phyloP scores from a whole-genome alignment of 345 rosid genomes.

The Rhizophora mangle region DNA sequence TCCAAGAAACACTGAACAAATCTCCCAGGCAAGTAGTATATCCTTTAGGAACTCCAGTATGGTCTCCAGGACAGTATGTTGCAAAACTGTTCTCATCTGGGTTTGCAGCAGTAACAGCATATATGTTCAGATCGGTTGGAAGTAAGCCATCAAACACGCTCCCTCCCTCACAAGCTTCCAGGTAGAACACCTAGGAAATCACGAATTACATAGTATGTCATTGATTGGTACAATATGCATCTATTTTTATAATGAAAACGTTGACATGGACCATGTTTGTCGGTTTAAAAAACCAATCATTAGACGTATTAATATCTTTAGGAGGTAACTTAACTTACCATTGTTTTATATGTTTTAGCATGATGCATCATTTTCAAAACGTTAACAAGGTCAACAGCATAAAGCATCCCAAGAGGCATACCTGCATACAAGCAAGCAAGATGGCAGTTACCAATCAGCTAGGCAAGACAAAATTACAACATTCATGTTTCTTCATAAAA shows the following conservation, averaged over 20 bases:
- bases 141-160: constrained; percentile 64
- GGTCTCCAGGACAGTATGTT: constrained; percentile 37
- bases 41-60: constrained; percentile 26
- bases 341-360: constrained; percentile 38
- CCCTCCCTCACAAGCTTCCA: constrained; percentile 71
- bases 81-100: constrained; percentile 52
- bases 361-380: constrained; percentile 48
- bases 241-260: no score
- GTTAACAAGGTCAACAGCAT: constrained; percentile 41
- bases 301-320: no score
- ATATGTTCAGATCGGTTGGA: constrained; percentile 33
- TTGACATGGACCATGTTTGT: no score
- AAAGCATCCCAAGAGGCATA: constrained; percentile 37
- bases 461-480: background rate
- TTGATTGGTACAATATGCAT: no score
- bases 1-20: constrained; percentile 66
- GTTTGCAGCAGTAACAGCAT: constrained; percentile 60
- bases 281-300: no score
- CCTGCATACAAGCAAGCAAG: constrained; percentile 12
- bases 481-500: background rate
- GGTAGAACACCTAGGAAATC: constrained; percentile 43
- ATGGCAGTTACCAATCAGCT: background rate
- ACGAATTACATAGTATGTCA: background rate
- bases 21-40: constrained; percentile 61
- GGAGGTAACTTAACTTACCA: constrained; percentile 26